Percentiles rank a stretch among this genome's conserved stretches.
Evolutionary conservation across 1,284 basidiomycete genomes (phyloP).

Genomic region (Anthracocystis setariae): DNA sequence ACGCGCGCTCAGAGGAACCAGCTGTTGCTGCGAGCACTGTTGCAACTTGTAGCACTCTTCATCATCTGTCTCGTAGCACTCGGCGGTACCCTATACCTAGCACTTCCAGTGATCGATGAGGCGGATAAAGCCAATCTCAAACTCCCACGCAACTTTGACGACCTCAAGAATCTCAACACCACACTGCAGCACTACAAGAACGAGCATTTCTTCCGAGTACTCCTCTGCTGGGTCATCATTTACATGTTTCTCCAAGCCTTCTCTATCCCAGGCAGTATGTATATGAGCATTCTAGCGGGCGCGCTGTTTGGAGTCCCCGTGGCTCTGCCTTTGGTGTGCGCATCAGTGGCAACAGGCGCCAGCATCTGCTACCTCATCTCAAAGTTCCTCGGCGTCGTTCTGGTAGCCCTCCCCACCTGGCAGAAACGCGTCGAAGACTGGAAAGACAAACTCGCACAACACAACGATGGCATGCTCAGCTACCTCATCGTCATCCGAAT

Average conservation of each 20-base stretch:
- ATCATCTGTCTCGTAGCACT: constrained; percentile 49
- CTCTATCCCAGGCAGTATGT: constrained; percentile 96
- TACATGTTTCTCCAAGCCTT: constrained; percentile 96
- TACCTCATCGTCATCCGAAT: constrained; percentile 86
- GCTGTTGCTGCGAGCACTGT: constrained; percentile 43
- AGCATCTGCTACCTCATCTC: constrained; percentile 92
- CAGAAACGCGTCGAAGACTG: constrained; percentile 81
- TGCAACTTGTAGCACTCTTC: constrained; percentile 50
- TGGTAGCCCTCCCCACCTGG: constrained; percentile 75
- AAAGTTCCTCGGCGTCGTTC: constrained; percentile 76
- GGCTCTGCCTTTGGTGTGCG: constrained; percentile 88
- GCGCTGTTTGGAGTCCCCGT: constrained; percentile 93
- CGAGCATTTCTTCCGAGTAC: constrained; percentile 65
- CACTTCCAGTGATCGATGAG: constrained; percentile 49
- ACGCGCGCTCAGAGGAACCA: constrained; percentile 24
- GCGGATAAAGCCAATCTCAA: constrained; percentile 58
- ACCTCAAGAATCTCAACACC: constrained; percentile 66
- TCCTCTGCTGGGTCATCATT: constrained; percentile 71
- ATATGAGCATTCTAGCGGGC: constrained; percentile 93
- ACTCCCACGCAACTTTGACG: constrained; percentile 68
- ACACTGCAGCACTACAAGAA: constrained; percentile 69
- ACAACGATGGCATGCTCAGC: constrained; percentile 81
- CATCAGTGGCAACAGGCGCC: constrained; percentile 89
- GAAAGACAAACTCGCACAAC: constrained; percentile 77
- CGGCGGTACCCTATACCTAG: constrained; percentile 50